A percentile compares a stretch with the other conserved stretches of the same genome.
These are phyloP conservation scores for Akanthomyces lecanii DNA, from an alignment of 2,329 filamentous ascomycete genomes.

Conservation along the genomic window DNA sequence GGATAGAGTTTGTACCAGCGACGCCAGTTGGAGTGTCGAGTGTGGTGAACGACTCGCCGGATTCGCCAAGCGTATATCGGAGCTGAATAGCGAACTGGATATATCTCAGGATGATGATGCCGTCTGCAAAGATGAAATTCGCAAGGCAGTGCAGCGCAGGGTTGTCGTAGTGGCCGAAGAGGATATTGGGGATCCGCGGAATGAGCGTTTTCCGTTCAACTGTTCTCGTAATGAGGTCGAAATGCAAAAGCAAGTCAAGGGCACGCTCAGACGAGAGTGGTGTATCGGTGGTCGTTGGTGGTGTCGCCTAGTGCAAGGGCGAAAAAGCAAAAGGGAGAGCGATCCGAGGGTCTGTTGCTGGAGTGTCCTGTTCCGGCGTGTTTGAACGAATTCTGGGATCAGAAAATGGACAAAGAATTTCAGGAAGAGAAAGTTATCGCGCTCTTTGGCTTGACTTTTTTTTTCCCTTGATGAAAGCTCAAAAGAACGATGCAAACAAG, in stretches of 20 bases:
- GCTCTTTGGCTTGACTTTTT: background rate
- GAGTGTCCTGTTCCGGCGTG: background rate
- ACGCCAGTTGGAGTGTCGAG: background rate
- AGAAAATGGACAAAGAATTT: background rate
- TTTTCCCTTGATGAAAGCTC: background rate
- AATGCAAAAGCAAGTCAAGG: background rate
- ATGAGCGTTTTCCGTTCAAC: background rate
- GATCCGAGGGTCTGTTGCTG: conserved; percentile 7
- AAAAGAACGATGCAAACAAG: too few species aligned
- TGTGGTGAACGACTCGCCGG: background rate
- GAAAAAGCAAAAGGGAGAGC: conserved; percentile 7
- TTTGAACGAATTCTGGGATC: background rate
- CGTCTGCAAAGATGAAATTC: background rate
- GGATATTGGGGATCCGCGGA: too few species aligned
- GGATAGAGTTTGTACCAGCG: background rate
- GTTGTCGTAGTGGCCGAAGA: background rate
- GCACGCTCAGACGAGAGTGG: conserved; percentile 1
- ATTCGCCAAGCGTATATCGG: background rate
- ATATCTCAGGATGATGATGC: too few species aligned
- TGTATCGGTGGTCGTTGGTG: background rate
- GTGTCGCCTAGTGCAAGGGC: background rate
- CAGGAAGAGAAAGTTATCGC: background rate
- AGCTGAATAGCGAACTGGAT: too few species aligned
- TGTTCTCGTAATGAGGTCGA: background rate
- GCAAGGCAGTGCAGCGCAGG: background rate